These are phyloP conservation scores for Penicillium sp. DNA, from an alignment of 2,329 filamentous ascomycete genomes.

Conservation along the genomic window DNA sequence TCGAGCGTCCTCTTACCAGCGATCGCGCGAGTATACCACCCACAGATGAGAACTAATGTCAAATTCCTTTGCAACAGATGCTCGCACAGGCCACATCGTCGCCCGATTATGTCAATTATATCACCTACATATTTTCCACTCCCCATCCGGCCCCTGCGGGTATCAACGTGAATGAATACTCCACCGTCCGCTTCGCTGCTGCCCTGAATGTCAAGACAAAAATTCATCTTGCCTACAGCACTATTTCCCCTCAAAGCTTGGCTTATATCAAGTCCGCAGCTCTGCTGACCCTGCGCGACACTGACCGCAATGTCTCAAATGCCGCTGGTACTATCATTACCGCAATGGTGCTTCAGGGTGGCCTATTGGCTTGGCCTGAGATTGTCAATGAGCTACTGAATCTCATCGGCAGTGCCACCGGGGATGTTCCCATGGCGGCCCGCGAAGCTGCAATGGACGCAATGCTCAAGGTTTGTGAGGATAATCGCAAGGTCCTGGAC, in stretches of 20 bases:
- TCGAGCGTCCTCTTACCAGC: conserved; percentile 7
- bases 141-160: conserved; percentile 58
- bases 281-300: conserved; percentile 76
- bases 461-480: conserved; percentile 92
- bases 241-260: conserved; percentile 71
- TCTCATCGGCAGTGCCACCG: conserved; percentile 70
- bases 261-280: conserved; percentile 76
- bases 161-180: conserved; percentile 63
- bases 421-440: conserved; percentile 66
- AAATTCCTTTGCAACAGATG: conserved; percentile 61
- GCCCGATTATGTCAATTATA: conserved; percentile 95
- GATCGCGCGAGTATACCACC: background rate
- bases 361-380: conserved; percentile 87
- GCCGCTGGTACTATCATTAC: conserved; percentile 93
- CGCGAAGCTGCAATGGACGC: conserved; percentile 95
- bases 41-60: conserved; percentile 18
- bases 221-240: conserved; percentile 71
- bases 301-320: conserved; percentile 76
- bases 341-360: conserved; percentile 80
- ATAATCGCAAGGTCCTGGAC: conserved; percentile 83
- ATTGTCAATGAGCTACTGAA: conserved; percentile 78
- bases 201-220: conserved; percentile 97
- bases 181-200: conserved; percentile 78
- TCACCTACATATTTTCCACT: conserved; percentile 84
- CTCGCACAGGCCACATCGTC: conserved; percentile 82